Evolutionary conservation across 345 rosid genomes (phyloP).

Genomic region (Lumnitzera littorea): DNA sequence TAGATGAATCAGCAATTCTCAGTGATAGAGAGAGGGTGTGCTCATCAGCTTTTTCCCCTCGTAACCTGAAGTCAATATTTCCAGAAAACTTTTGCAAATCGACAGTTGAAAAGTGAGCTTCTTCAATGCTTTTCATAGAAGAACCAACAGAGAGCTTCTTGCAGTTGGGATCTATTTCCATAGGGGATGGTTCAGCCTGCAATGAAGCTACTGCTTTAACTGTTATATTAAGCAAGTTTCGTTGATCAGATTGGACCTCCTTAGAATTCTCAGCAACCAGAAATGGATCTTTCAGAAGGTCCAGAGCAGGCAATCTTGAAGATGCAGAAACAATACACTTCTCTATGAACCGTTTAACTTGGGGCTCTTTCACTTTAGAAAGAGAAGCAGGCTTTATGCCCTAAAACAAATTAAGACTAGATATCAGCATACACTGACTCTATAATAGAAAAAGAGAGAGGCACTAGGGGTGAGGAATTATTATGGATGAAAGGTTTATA

Average conservation of each 20-base stretch:
- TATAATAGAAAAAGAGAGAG: too few species aligned
- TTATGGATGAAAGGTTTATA: background rate
- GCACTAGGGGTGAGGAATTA: too few species aligned
- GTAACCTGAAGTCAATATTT: conserved; percentile 45
- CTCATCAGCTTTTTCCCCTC: conserved; percentile 43
- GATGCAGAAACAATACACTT: conserved; percentile 26
- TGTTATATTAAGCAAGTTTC: conserved; percentile 16
- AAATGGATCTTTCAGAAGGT: conserved; percentile 29
- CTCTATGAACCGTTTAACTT: conserved; percentile 29
- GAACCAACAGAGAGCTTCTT: conserved; percentile 38
- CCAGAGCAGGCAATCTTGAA: conserved; percentile 22
- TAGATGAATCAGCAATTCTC: conserved; percentile 39
- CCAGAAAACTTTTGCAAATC: conserved; percentile 41
- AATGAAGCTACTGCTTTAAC: too few species aligned
- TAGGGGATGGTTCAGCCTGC: conserved; percentile 8
- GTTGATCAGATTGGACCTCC: background rate
- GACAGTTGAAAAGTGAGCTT: conserved; percentile 22
- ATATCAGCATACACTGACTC: background rate
- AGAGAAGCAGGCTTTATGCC: conserved; percentile 4
- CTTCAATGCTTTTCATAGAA: conserved; percentile 32
- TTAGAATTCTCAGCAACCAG: conserved; percentile 10
- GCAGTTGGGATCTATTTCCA: conserved; percentile 55
- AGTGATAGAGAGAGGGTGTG: conserved; percentile 40
- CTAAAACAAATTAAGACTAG: background rate
- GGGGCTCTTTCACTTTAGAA: conserved; percentile 19